phyloP scores from a whole-genome alignment of 257 asterid species.

The Petrea volubilis region DNA sequence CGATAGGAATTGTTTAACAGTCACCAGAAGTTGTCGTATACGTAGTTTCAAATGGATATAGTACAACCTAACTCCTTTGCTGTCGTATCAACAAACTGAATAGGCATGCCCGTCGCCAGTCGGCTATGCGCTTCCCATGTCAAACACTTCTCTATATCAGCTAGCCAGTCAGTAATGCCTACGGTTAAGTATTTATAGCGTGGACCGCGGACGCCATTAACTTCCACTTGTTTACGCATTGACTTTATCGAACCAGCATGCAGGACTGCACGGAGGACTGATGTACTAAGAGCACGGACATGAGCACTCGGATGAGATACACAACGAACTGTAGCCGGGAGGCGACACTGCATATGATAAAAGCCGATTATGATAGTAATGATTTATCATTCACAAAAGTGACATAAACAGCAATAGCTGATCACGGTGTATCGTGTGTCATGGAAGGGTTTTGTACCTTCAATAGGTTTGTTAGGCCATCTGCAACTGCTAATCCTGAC shows the following conservation, averaged over 20 bases:
- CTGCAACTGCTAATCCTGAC: conserved; percentile 72
- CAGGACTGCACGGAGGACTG: conserved; percentile 72
- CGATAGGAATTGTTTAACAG: background rate
- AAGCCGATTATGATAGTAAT: conserved; percentile 14
- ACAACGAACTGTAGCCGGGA: conserved; percentile 72
- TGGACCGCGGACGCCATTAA: conserved; percentile 36
- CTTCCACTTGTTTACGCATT: conserved; percentile 21
- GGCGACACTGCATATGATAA: conserved; percentile 63
- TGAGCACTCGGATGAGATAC: conserved; percentile 86
- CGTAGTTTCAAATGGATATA: conserved; percentile 38
- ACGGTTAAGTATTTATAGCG: conserved; percentile 39
- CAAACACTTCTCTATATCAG: conserved; percentile 67
- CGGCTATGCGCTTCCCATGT: conserved; percentile 79
- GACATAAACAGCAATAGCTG: background rate
- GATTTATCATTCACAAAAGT: background rate
- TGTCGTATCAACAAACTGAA: conserved; percentile 50
- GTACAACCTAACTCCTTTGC: conserved; percentile 75
- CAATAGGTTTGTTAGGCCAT: conserved; percentile 67
- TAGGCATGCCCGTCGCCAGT: conserved; percentile 56
- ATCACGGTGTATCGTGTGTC: background rate
- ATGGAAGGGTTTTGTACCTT: conserved; percentile 49
- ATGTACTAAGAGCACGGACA: conserved; percentile 79
- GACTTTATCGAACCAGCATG: conserved; percentile 45
- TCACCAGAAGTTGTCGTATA: background rate
- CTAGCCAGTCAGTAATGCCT: conserved; percentile 48